Evolutionary conservation across 2,329 filamentous ascomycete genomes (phyloP), one percentile per base, ranked within the genome.

Genomic region (Nannizzia gypsea): DNA sequence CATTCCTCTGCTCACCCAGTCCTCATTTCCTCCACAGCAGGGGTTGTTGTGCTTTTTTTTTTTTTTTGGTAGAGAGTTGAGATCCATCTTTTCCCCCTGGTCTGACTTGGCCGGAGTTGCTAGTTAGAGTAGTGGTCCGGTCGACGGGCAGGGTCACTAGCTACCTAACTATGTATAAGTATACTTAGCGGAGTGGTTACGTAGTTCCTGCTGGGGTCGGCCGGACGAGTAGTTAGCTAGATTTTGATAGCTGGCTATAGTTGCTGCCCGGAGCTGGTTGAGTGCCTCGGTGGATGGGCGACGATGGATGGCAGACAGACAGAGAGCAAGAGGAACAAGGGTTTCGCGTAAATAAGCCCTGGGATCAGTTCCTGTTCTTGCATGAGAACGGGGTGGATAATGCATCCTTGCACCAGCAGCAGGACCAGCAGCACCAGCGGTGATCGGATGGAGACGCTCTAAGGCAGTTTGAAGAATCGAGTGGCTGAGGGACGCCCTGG

Each of bases 31-130:
- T 54, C 20, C 28, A 28, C 26, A 31, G n/a, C 50, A 31, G 50
- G 50, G 50, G n/a, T 20, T 8, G 31, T 13, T 8, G 6, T 9
- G 31, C 13, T 2, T 34, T 6, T 36, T 13, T 34, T 6, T 36
- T 13, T 36, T 36, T 36, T 54, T 34, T 22, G 26, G 11, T 34
- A n/a, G 50, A n/a, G 50, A 34, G 28, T 26, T 36, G n/a, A 31
- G 50, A 31, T 54, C 26, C 50, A n/a, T 54, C 26, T 31, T 52
- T 22, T 26, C 50, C 50, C 50, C 50, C 50, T 54, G 50, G 50
- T 54, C 50, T 54, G 50, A 54, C 50, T 54, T 54, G 50, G 50
- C 50, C 15, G 26, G 50, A n/a, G 22, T 20, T 26, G 44, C 20
- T 24, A 20, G 20, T 22, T 22, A 50, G 17, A 2, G 17, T 22